phyloP scores from a whole-genome alignment of 768 basidiomycete species.

The Macrocybe gigantea region DNA sequence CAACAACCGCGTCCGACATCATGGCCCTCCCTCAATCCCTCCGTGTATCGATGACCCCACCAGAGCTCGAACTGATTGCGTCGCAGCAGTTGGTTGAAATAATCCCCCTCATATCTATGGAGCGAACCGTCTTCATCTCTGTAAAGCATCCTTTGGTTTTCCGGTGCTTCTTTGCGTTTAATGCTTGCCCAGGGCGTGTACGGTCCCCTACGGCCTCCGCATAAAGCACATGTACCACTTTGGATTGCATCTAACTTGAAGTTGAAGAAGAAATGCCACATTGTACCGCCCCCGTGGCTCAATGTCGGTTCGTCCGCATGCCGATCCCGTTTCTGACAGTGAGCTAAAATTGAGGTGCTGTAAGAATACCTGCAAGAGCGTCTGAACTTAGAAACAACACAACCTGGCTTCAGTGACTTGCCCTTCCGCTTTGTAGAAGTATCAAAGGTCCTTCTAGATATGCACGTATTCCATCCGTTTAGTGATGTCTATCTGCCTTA shows the following conservation, averaged over 20 bases:
- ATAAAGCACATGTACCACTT: slow-evolving; percentile 79
- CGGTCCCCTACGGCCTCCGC: slow-evolving; percentile 88
- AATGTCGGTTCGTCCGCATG: slow-evolving; percentile 58
- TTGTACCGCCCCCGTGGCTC: slow-evolving; percentile 88
- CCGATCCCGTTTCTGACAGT: background rate
- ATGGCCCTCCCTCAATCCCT: slow-evolving; percentile 81
- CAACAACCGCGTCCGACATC: background rate
- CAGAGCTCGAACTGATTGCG: slow-evolving; percentile 85
- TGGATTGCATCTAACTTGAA: slow-evolving; percentile 97
- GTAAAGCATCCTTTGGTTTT: slow-evolving; percentile 32
- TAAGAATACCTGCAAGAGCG: slow-evolving; percentile 79
- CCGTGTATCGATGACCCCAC: slow-evolving; percentile 68
- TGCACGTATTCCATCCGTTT: slow-evolving; percentile 45
- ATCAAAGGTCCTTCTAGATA: slow-evolving; percentile 87
- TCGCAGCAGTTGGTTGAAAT: slow-evolving; percentile 83
- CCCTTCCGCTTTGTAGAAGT: slow-evolving; percentile 90
- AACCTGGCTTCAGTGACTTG: slow-evolving; percentile 68
- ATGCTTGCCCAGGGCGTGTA: slow-evolving; percentile 67
- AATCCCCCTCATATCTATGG: slow-evolving; percentile 85
- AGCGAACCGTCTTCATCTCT: slow-evolving; percentile 86
- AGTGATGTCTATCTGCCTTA: background rate
- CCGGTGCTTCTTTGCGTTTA: slow-evolving; percentile 10
- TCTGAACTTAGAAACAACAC: slow-evolving; percentile 67
- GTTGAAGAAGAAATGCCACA: slow-evolving; percentile 89
- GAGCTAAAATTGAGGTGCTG: background rate